These are phyloP conservation scores for Tetrahymena borealis DNA, from an alignment of 73 alveolate species.

Conservation along the genomic window DNA sequence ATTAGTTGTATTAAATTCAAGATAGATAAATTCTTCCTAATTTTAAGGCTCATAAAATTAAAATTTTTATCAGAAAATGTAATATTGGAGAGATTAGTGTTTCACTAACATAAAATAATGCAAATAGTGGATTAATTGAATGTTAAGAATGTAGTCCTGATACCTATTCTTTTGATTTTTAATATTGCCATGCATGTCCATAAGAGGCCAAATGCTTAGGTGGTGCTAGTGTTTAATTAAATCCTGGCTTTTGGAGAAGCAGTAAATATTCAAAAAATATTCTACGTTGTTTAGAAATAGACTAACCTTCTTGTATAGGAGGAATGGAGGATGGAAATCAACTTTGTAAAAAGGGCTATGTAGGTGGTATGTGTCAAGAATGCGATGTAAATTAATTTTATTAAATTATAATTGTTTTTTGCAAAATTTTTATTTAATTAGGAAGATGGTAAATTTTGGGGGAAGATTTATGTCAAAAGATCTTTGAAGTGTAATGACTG, in stretches of 20 bases:
- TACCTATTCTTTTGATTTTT: not conserved
- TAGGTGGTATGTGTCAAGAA: not conserved
- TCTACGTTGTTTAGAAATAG: not conserved
- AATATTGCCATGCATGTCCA: not conserved
- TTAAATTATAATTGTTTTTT: not conserved
- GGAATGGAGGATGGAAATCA: not conserved
- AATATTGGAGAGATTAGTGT: not conserved
- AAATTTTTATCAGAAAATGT: not conserved
- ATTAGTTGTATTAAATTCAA: not conserved
- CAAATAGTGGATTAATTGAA: not conserved
- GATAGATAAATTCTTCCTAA: not conserved
- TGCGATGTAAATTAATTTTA: not conserved
- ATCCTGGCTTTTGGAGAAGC: not conserved
- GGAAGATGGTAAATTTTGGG: not conserved
- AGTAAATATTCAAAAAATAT: not conserved
- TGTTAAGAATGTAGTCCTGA: not conserved
- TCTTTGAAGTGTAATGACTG: not conserved
- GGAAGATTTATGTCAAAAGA: not conserved
- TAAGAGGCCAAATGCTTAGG: not conserved
- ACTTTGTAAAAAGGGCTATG: not conserved
- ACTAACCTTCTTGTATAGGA: not conserved
- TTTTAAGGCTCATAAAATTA: not conserved
- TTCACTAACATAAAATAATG: not conserved
- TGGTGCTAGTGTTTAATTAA: not conserved
- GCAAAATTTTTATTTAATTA: not conserved